phyloP scores from a whole-genome alignment of 1,284 basidiomycete species.

The Ceratobasidium sp. region DNA sequence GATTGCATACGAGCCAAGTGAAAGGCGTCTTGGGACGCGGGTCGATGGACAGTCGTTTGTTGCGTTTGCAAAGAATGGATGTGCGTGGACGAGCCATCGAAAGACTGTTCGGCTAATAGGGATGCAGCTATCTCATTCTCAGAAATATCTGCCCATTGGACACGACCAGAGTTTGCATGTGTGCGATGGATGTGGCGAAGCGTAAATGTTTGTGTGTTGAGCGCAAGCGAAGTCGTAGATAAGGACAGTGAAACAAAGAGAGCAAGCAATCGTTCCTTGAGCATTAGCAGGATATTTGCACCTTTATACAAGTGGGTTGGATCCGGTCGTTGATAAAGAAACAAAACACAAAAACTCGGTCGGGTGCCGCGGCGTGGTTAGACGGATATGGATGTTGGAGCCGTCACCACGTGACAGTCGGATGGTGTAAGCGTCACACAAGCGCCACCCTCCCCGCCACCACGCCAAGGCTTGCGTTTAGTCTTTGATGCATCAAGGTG shows the following conservation, averaged over 20 bases:
- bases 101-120: neutral
- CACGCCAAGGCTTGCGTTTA: neutral
- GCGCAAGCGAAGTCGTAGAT: constrained; percentile 12
- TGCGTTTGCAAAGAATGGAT: constrained; percentile 46
- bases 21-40: constrained; percentile 59
- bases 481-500: constrained; percentile 10
- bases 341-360: neutral
- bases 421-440: too few species aligned
- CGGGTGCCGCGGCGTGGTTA: constrained; percentile 16
- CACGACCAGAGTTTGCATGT: constrained; percentile 18
- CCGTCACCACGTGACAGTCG: neutral
- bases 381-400: neutral
- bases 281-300: constrained; percentile 9
- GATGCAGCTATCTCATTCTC: constrained; percentile 12
- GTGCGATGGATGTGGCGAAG: constrained; percentile 27
- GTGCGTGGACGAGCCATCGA: constrained; percentile 22
- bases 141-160: constrained; percentile 23
- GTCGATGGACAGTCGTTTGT: constrained; percentile 66
- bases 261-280: constrained; percentile 1
- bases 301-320: neutral
- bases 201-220: constrained; percentile 21
- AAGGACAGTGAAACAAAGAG: constrained; percentile 23
- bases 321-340: constrained; percentile 22
- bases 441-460: neutral
- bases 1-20: constrained; percentile 62